Percentiles rank a stretch among this genome's conserved stretches.
Conservation (phyloP, 1,139 yeast species). For the Nakaseomyces sp. region DNA sequence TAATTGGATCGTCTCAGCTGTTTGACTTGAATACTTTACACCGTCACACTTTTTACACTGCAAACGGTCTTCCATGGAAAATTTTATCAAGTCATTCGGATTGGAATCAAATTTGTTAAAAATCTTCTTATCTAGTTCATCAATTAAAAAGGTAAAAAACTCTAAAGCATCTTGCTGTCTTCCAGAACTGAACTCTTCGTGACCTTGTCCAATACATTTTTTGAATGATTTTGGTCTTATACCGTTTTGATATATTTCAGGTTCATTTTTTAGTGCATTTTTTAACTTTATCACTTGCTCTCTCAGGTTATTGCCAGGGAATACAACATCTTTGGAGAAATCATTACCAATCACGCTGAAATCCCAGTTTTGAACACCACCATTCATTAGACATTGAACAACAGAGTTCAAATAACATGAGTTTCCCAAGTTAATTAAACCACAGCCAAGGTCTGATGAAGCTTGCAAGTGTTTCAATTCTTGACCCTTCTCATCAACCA, state of each 20-base stretch:
- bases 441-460: constrained; percentile 49
- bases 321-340: constrained; percentile 33
- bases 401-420: constrained; percentile 86
- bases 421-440: constrained; percentile 82
- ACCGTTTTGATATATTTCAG: constrained; percentile 59
- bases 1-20: constrained; percentile 62
- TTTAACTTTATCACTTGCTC: constrained; percentile 71
- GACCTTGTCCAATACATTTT: constrained; percentile 63
- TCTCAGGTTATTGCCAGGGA: constrained; percentile 57
- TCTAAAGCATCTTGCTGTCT: constrained; percentile 95
- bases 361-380: constrained; percentile 23
- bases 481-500: constrained; percentile 66
- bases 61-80: constrained; percentile 54
- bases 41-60: constrained; percentile 54
- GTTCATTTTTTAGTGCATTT: constrained; percentile 62
- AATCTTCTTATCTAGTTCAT: constrained; percentile 44
- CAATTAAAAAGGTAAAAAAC: constrained; percentile 61
- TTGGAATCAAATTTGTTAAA: constrained; percentile 26
- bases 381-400: constrained; percentile 57
- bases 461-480: constrained; percentile 54
- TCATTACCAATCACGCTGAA: constrained; percentile 19
- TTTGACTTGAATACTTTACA: constrained; percentile 49
- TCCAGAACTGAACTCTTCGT: constrained; percentile 75
- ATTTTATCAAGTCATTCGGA: constrained; percentile 54
- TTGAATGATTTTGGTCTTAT: constrained; percentile 72